Base-by-base conservation (phyloP, 202 grass and related monocot genomes). In the Cymbopogon flexuosus region DNA sequence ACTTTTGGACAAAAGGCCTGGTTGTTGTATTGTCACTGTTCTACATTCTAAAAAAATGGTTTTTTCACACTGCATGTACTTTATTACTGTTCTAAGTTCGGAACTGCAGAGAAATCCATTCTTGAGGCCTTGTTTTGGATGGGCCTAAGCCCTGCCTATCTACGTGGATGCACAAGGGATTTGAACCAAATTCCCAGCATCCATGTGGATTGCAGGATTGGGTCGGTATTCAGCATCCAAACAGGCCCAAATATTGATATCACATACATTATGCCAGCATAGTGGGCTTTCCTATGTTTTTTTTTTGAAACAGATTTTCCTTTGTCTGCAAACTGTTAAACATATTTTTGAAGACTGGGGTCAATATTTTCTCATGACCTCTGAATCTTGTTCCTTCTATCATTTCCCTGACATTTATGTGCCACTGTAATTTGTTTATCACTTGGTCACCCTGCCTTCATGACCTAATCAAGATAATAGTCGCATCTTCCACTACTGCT, bases 381-480 rank as follows among this genome's bases (percentile, higher is more conserved):
- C 21, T 29, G 8, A 57, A 57, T 52, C 49, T 12, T 73, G 30
- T 35, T 73, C 30, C 46, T 56, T 73, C 0, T 35, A 54, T 52
- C 46, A 73, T 36, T 73, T 56, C 30, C 24, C 46, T 35, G 46
- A 54, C 30, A 57, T 72, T 51, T 72, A 8, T 29, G 12, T 72
- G 68, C 40, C 29, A 49, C 13, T 62, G 40, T 47, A 69, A n/a
- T 58, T 14, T 52, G 36, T 68, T 5, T n/a, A 76, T 12, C 10
- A 13, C 12, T 78, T 78, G 29, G 2, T 37, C 68, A 15, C 30
- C 73, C 29, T 13, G 30, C 58, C 42, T 76, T 58, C 45, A 45
- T 83, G 15, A 2, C 41, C 47, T 67, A 31, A 83, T 58, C 46
- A 73, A 64, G n/a, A 65, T 75, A 18, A 15, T 46, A 63, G 7